A percentile compares a stretch with the other conserved stretches of the same genome.
phyloP scores from a whole-genome alignment of 257 asterid species.

The Leptodermis oblonga region DNA sequence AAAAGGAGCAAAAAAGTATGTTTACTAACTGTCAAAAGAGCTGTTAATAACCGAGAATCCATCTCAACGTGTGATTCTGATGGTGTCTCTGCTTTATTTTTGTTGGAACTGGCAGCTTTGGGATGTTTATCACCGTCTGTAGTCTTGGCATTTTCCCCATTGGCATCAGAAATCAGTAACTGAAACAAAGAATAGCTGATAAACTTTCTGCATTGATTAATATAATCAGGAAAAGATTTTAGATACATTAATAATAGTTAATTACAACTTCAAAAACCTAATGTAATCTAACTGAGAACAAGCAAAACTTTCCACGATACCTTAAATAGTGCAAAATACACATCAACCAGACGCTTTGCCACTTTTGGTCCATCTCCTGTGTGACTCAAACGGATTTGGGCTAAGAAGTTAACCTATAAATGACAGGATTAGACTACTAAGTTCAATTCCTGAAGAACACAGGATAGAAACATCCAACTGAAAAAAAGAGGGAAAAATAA shows the following conservation, averaged over 20 bases:
- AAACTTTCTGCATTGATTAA: background rate
- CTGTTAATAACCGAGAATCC: slow-evolving; percentile 93
- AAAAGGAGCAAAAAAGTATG: slow-evolving; percentile 8
- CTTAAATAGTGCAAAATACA: slow-evolving; percentile 94
- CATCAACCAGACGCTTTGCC: slow-evolving; percentile 87
- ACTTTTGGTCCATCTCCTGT: slow-evolving; percentile 90
- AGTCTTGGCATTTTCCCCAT: slow-evolving; percentile 27
- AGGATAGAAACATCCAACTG: background rate
- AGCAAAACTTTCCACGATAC: slow-evolving; percentile 30
- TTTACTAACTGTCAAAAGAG: slow-evolving; percentile 71
- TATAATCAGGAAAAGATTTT: background rate
- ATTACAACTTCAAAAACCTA: background rate
- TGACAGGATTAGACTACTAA: slow-evolving; percentile 14
- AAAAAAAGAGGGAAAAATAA: background rate
- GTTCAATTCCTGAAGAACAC: background rate
- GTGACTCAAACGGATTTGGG: slow-evolving; percentile 82
- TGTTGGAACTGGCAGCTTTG: slow-evolving; percentile 40
- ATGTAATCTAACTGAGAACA: background rate
- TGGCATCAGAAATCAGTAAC: slow-evolving; percentile 80
- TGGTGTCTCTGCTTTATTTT: slow-evolving; percentile 36
- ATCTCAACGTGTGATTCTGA: slow-evolving; percentile 66
- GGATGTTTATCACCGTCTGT: slow-evolving; percentile 29
- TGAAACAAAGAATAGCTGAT: slow-evolving; percentile 24
- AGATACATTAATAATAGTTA: background rate
- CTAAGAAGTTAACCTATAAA: slow-evolving; percentile 77